Base-by-base conservation (phyloP, 192 early-diverging fungal species). In the Pecoramyces ruminantium region DNA sequence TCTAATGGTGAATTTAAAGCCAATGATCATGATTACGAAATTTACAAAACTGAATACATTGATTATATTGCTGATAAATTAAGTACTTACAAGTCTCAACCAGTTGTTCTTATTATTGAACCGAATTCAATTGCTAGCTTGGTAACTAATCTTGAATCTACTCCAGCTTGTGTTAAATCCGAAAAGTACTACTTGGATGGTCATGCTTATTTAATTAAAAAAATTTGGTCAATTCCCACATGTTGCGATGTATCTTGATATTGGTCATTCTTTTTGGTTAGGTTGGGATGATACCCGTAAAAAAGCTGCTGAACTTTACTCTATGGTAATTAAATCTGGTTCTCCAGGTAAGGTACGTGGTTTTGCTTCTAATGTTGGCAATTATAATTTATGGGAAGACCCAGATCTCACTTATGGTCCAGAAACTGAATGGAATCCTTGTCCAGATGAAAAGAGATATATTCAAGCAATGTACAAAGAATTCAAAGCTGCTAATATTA, bases 181-280 rank as follows among this genome's bases (percentile, higher is more conserved):
- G 67, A 80, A 21, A 82, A 78, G 25, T 79, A 84, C 29, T 86
- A 86, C 82, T 38, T 78, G 28, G 77, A 78, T n/a, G 86, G 86
- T 82, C 82, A 88, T 51, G 86, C 87, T 38, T 86, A 86, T 51
- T 87, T 87, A 15, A 38, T 86, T 28, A 79, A 84, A 29, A n/a
- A 58, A 87, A 27, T 81, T 86, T 34, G 30, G 30, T 34, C 29
- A 78, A 77, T 27, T 77, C 28, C 42, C 78, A 40, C 88, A 86
- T 38, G 81, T 83, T 25, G 86, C 58, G n/a, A 77, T 84, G 79
- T 86, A 86, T 80, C 38, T 86, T 27, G 86, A 86, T 79, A 38
- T 78, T 30, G 86, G 85, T 27, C 86, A 86, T 38, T 87, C 85
- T 84, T 87, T 87, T 67, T 86, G 86, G 86, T 80, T 86, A 21